phyloP scores from a whole-genome alignment of 1,139 yeast genomes.

The Blastobotrys proliferans region DNA sequence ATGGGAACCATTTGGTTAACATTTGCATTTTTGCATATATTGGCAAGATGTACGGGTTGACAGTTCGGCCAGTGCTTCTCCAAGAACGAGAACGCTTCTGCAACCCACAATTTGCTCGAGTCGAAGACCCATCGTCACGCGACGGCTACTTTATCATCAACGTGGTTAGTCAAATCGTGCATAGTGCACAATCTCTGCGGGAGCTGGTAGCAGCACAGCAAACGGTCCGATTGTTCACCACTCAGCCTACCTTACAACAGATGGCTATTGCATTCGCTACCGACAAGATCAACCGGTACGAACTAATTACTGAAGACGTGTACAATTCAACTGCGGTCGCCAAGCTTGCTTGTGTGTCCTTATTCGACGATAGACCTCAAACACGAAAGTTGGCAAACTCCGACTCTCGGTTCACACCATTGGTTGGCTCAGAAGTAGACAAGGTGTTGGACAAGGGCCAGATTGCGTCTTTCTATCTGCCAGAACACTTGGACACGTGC shows the following conservation, averaged over 20 bases:
- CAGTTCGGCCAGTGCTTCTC: conserved; percentile 14
- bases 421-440: neutral
- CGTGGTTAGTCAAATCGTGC: conserved; percentile 13
- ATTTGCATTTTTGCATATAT: conserved; percentile 15
- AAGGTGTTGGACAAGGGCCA: neutral
- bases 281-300: conserved; percentile 3
- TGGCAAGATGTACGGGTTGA: conserved; percentile 13
- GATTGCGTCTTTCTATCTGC: neutral
- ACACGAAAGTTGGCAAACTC: neutral
- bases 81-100: conserved; percentile 11
- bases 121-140: conserved; percentile 12
- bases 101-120: conserved; percentile 16
- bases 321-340: conserved; percentile 6
- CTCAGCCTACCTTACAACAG: conserved; percentile 9
- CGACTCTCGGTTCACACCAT: conserved; percentile 4
- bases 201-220: conserved; percentile 15
- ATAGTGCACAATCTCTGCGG: conserved; percentile 9
- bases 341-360: conserved; percentile 1
- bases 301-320: conserved; percentile 11
- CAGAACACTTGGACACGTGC: conserved; percentile 5
- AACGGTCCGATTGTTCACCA: conserved; percentile 9
- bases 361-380: conserved; percentile 7
- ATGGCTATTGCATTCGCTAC: conserved; percentile 9
- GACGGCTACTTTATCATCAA: conserved; percentile 17
- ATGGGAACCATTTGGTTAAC: conserved; percentile 15